Conservation (phyloP, 805 yeast species). For the Nakazawaea wyomingensis region DNA sequence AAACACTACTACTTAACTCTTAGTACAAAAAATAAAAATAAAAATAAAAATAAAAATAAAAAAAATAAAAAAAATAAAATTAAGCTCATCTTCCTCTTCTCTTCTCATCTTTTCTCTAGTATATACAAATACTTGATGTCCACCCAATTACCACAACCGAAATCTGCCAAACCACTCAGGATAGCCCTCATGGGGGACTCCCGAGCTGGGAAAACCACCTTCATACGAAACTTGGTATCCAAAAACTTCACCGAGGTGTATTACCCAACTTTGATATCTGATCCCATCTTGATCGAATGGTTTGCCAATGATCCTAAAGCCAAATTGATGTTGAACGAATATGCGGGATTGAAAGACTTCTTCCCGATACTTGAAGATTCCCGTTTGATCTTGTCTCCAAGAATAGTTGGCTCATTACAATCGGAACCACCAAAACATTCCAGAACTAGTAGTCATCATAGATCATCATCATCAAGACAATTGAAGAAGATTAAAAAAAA, state of each 20-base stretch:
- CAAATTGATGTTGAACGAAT: slow-evolving; percentile 41
- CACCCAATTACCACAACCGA: slow-evolving; percentile 2
- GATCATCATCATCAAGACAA: slow-evolving; percentile 10
- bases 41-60: no score
- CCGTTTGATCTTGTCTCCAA: slow-evolving; percentile 16
- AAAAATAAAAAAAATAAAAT: no score
- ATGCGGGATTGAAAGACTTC: slow-evolving; percentile 36
- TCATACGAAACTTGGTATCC: slow-evolving; percentile 42
- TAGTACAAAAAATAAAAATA: not conserved
- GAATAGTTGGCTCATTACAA: slow-evolving; percentile 20
- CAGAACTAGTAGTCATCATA: slow-evolving; percentile 16
- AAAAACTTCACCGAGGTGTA: slow-evolving; percentile 59
- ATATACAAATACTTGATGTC: no score
- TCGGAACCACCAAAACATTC: slow-evolving; percentile 15
- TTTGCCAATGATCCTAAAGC: slow-evolving; percentile 35
- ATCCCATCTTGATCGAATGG: slow-evolving; percentile 53
- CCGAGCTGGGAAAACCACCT: slow-evolving; percentile 55
- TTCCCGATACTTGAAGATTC: slow-evolving; percentile 26
- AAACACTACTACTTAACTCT: not conserved
- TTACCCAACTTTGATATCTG: slow-evolving; percentile 65
- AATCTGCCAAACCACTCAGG: slow-evolving; percentile 38
- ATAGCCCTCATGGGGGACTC: slow-evolving; percentile 59
- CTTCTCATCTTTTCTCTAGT: no score
- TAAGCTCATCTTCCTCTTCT: not conserved
- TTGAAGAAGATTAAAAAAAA: slow-evolving; percentile 7